Base-by-base conservation (phyloP, 2,329 filamentous ascomycete species). In the Colletotrichum spinosum region DNA sequence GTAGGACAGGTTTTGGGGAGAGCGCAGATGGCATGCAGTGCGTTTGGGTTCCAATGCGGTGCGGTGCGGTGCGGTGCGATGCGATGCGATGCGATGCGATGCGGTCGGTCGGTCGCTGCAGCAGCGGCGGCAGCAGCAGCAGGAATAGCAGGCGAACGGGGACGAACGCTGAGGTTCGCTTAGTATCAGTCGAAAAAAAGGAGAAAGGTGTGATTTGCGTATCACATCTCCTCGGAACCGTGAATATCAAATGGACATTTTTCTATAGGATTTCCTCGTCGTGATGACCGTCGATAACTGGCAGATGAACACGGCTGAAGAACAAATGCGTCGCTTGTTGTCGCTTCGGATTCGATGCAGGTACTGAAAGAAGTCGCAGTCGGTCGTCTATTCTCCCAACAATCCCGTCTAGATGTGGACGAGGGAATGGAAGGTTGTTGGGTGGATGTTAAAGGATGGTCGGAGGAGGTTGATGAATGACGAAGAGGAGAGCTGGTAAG, bases 191-290 rank as follows among this genome's bases (percentile, higher is more conserved):
- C 46, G 46, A 33, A 49, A 10, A 57, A 51, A 56, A 42, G 61
- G 55, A 68, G 54, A 55, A 48, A 34, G 69, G 57, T 63, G 65
- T 52, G 65, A 66, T 64, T 59, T 60, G 60, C 68, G 67, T 64
- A 52, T 73, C 70, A 71, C 72, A 73, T 73, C 68, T 70, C 72
- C 70, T 67, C 65, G 68, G 64, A 60, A 62, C 56, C 60, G 69
- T 65, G 54, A 64, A 68, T 70, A 74, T 69, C 69, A 62, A 63
- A 64, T 70, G 63, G 59, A 60, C 54, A 62, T 67, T 33, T 42
- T 39, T 42, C 51, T 57, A 49, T 41, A 54, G 59, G 70, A 65
- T 67, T 17, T 69, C 55, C 57, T 69, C 25, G 11, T 12, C 58
- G 68, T 72, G 66, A 69, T 74, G 75, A 76, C 75, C 53, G 57